Evolutionary conservation across 768 basidiomycete genomes (phyloP).

Genomic region (Candolleomyces efflorescens): DNA sequence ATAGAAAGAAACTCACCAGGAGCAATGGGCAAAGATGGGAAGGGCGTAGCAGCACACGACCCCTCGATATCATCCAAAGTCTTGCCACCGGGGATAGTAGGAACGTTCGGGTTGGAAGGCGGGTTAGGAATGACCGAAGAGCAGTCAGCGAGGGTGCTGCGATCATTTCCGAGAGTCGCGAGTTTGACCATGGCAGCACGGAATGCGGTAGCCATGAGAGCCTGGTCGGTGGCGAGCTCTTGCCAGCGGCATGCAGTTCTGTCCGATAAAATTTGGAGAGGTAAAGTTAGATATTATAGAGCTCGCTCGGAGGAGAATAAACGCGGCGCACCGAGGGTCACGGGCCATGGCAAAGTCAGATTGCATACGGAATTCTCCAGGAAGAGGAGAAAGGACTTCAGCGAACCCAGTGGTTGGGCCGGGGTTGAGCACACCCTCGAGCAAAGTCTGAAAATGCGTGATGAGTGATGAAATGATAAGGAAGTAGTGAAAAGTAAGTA

Average conservation of each 20-base stretch:
- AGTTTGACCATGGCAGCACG: conserved; percentile 41
- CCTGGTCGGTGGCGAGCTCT: conserved; percentile 32
- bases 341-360: conserved; percentile 28
- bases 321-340: neutral
- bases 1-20: neutral
- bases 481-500: too few species aligned
- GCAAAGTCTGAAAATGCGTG: conserved; percentile 10
- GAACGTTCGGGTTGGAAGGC: neutral
- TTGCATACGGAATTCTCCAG: conserved; percentile 40
- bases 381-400: conserved; percentile 34
- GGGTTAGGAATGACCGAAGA: conserved; percentile 40
- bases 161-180: conserved; percentile 37
- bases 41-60: conserved; percentile 2
- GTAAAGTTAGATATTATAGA: conserved; percentile 28
- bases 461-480: too few species aligned
- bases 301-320: neutral
- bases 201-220: conserved; percentile 30
- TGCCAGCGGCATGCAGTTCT: conserved; percentile 49
- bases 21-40: neutral
- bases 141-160: conserved; percentile 34
- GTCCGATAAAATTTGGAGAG: conserved; percentile 2
- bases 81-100: conserved; percentile 3
- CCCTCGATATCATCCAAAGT: neutral
- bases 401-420: conserved; percentile 34
- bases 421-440: conserved; percentile 39